phyloP scores from a whole-genome alignment of 441 rosid genomes.

The Raphanus hybrid region DNA sequence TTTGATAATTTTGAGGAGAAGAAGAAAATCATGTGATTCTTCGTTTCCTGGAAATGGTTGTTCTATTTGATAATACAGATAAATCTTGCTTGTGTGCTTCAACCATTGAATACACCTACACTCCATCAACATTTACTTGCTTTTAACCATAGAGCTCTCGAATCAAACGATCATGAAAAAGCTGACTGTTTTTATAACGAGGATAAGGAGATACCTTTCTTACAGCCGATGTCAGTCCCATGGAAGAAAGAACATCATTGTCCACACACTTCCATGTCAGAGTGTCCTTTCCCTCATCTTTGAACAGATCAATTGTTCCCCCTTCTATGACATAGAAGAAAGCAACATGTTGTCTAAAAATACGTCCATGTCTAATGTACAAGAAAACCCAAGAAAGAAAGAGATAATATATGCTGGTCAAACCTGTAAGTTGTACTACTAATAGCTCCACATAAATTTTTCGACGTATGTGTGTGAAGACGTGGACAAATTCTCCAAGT shows the following conservation, averaged over 20 bases:
- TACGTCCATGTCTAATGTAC: constrained; percentile 2
- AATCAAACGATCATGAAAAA: constrained; percentile 18
- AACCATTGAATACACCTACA: constrained; percentile 43
- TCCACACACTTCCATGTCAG: constrained; percentile 66
- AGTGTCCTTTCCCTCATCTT: constrained; percentile 46
- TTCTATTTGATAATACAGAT: constrained; percentile 19
- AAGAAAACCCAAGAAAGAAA: constrained; percentile 7
- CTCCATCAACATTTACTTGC: constrained; percentile 14
- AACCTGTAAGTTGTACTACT: constrained; percentile 70
- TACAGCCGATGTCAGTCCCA: constrained; percentile 91
- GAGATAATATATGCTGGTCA: constrained; percentile 15
- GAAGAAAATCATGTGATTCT: constrained; percentile 21
- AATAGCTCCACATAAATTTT: constrained; percentile 77
- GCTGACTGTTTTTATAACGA: neutral
- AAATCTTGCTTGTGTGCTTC: constrained; percentile 39
- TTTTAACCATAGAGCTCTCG: constrained; percentile 16
- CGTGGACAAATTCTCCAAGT: constrained; percentile 82
- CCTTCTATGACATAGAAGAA: constrained; percentile 36
- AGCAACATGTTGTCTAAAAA: neutral
- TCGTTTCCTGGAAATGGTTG: constrained; percentile 32
- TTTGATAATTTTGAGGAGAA: neutral
- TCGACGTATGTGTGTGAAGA: constrained; percentile 84
- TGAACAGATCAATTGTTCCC: constrained; percentile 48
- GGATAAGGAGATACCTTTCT: constrained; percentile 62
- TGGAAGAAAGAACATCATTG: constrained; percentile 55